Evolutionary conservation across 23 red algal genomes (phyloP), one percentile per base, ranked within the genome.

Genomic region (Chondrus crispus): DNA sequence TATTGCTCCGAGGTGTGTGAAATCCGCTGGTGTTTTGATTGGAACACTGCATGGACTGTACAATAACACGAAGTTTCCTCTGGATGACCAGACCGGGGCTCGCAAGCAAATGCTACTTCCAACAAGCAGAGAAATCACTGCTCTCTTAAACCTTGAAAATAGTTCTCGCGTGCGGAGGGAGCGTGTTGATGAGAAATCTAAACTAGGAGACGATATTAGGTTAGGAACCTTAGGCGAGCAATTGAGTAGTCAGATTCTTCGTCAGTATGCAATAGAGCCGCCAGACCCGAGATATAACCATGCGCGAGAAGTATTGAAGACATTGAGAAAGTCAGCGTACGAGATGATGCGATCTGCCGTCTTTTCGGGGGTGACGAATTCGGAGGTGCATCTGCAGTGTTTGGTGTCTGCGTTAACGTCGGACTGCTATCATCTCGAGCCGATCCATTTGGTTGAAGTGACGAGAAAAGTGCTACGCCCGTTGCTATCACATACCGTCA

Each of bases 271-370:
- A 28, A 80, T 89, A 35, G 33, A 77, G 38, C 85, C 85, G 36
- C 85, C 85, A 18, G 48, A 89, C 30, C 50, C 19, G 2, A 43
- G 78, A 32, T 63, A 32, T 38, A 50, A 30, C 14, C 68, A 50
- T 51, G 45, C 62, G 50, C 85, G 85, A 43, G 85, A 89, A 55
- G 45, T 51, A 18, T 50, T 89, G 24, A 62, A 80, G 20, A 68
- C 58, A 33, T 57, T 89, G 14, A 13, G 85, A 46, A 89, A 32
- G 20, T 78, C 62, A 39, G 85, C 47, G 3, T 89, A 89, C 30
- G 85, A 89, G 57, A 89, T 79, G 36, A 77, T 89, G 42, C 47
- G 85, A 16, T 68, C 85, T 3, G 53, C 64, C 47, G 52, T 89
- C 68, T 64, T 89, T 33, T 89, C 85, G 10, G 85, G 85, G 16